Evolutionary conservation across 208 protist genomes (phyloP).

Genomic region (Porcisia hertigi): DNA sequence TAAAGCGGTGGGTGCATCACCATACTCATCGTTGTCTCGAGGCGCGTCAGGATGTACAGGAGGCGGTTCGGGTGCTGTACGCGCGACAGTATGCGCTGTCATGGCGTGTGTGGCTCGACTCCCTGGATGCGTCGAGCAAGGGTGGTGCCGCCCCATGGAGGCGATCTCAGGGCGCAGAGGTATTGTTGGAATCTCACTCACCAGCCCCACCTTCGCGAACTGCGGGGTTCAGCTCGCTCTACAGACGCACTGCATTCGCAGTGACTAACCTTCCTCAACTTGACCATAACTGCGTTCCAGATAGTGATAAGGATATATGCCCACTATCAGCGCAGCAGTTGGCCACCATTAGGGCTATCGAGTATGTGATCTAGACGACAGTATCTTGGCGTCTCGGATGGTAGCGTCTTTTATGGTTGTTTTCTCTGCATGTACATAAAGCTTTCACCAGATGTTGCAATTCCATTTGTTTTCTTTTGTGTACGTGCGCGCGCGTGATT

Average conservation of each 20-base stretch:
- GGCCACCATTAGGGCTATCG: background rate
- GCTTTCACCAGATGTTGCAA: background rate
- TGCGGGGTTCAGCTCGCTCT: background rate
- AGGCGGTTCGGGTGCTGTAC: constrained; percentile 54
- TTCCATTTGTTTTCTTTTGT: background rate
- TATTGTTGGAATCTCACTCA: background rate
- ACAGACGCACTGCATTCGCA: background rate
- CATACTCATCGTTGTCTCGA: constrained; percentile 55
- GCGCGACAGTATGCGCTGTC: constrained; percentile 75
- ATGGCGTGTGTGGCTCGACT: constrained; percentile 46
- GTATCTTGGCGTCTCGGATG: background rate
- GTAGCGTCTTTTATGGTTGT: background rate
- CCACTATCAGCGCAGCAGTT: background rate
- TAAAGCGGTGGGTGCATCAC: constrained; percentile 31
- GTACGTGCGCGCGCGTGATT: background rate
- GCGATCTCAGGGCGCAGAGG: too few relatives aligned
- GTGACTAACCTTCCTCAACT: background rate
- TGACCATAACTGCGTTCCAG: background rate
- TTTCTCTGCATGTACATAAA: background rate
- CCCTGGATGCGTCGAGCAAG: constrained; percentile 12
- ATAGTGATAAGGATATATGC: background rate
- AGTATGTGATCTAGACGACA: constrained; percentile 2
- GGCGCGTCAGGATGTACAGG: constrained; percentile 41
- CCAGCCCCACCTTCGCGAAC: background rate
- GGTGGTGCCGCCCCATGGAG: background rate